Conservation (phyloP, 768 basidiomycete species). For the Boletellus sp. region DNA sequence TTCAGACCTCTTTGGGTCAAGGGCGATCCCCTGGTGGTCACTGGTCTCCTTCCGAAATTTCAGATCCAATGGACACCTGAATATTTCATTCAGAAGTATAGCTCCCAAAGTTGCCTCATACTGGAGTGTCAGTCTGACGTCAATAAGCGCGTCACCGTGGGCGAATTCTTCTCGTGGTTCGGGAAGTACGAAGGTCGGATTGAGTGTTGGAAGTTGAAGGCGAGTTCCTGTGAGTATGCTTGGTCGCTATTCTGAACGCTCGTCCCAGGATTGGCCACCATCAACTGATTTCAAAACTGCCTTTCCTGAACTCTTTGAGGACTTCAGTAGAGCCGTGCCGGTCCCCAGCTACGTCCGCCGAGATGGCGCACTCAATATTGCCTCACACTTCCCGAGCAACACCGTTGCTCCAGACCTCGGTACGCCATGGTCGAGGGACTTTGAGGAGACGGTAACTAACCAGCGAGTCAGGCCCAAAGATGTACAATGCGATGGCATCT, state of each 20-base stretch:
- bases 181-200: slow-evolving; percentile 58
- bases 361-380: slow-evolving; percentile 85
- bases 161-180: slow-evolving; percentile 77
- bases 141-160: slow-evolving; percentile 61
- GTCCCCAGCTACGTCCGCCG: slow-evolving; percentile 87
- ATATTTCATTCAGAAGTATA: slow-evolving; percentile 71
- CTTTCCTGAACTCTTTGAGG: slow-evolving; percentile 83
- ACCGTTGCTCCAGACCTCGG: slow-evolving; percentile 77
- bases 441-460: slow-evolving; percentile 3
- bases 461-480: slow-evolving; percentile 69
- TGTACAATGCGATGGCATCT: slow-evolving; percentile 89
- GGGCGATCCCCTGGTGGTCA: slow-evolving; percentile 79
- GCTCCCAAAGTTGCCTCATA: slow-evolving; percentile 60
- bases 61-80: slow-evolving; percentile 76
- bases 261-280: slow-evolving; percentile 83
- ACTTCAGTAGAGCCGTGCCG: slow-evolving; percentile 80
- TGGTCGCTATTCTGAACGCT: slow-evolving; percentile 4
- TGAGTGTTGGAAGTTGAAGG: slow-evolving; percentile 73
- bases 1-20: slow-evolving; percentile 70
- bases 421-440: slow-evolving; percentile 30
- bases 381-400: slow-evolving; percentile 83
- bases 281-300: slow-evolving; percentile 78
- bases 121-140: slow-evolving; percentile 78
- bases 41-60: slow-evolving; percentile 58
- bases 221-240: slow-evolving; percentile 32